Evolutionary conservation across 2,329 filamentous ascomycete genomes (phyloP).

Genomic region (Colletotrichum brevisporum): DNA sequence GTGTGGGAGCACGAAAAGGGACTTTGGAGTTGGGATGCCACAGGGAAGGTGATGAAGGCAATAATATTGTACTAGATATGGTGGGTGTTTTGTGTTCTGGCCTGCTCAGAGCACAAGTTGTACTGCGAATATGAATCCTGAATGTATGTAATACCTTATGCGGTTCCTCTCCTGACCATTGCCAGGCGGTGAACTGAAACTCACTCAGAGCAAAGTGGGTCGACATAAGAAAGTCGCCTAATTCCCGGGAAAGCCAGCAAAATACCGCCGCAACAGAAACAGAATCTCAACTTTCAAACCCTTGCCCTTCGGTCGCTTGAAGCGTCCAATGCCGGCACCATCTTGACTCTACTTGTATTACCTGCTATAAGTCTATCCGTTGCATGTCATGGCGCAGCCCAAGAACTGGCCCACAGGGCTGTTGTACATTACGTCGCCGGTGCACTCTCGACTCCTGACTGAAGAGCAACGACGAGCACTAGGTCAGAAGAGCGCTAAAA

Average conservation of each 20-base stretch:
- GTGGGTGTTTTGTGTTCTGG: background rate
- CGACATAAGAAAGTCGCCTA: no score
- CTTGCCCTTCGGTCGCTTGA: no score
- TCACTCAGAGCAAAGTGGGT: no score
- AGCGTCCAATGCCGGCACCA: no score
- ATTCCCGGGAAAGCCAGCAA: no score
- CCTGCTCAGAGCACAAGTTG: background rate
- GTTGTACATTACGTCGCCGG: constrained; percentile 66
- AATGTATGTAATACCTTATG: background rate
- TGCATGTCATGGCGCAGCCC: constrained; percentile 49
- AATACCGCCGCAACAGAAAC: no score
- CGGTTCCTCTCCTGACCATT: no score
- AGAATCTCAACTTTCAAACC: no score
- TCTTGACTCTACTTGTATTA: no score
- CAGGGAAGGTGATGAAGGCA: no score
- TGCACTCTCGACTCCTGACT: constrained; percentile 62
- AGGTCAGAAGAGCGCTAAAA: constrained; percentile 45
- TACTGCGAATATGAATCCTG: background rate
- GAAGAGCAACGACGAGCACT: constrained; percentile 57
- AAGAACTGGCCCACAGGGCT: constrained; percentile 71
- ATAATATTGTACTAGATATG: constrained; percentile 1
- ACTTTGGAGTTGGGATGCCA: background rate
- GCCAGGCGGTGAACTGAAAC: no score
- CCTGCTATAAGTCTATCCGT: no score
- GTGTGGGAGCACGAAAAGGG: background rate